Evolutionary conservation across 352 stramenopile species (phyloP).

Genomic region (Discostella stelligera): DNA sequence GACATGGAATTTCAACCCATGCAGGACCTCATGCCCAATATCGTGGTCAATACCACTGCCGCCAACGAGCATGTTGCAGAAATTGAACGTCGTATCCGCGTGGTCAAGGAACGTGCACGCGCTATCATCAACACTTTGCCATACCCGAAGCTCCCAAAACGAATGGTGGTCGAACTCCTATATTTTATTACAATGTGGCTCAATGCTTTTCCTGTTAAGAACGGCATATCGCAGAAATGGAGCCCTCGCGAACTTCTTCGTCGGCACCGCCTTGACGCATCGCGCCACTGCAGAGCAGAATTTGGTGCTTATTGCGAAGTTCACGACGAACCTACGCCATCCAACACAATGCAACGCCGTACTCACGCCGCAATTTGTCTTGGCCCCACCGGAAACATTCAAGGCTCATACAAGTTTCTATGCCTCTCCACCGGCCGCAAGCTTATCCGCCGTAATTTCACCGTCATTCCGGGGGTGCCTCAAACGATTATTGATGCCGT

Average conservation of each 20-base stretch:
- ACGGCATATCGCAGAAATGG: conserved; percentile 18
- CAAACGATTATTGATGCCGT: neutral
- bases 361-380: conserved; percentile 31
- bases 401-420: conserved; percentile 25
- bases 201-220: conserved; percentile 34
- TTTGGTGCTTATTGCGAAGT: conserved; percentile 54
- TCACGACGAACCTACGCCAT: conserved; percentile 35
- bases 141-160: conserved; percentile 21
- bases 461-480: neutral
- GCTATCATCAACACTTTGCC: conserved; percentile 34
- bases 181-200: conserved; percentile 43
- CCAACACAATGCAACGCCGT: conserved; percentile 31
- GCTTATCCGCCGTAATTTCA: neutral
- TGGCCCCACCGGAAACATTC: neutral
- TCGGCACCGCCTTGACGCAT: neutral
- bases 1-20: conserved; percentile 17
- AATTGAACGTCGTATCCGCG: conserved; percentile 44
- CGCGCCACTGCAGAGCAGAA: conserved; percentile 30
- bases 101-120: conserved; percentile 41
- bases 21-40: too few relatives aligned
- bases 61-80: conserved; percentile 42
- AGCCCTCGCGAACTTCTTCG: conserved; percentile 36
- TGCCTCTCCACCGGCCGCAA: neutral
- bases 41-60: conserved; percentile 33
- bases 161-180: conserved; percentile 37